phyloP scores from a whole-genome alignment of 306 rosid genomes.

The Ormosia emarginata region DNA sequence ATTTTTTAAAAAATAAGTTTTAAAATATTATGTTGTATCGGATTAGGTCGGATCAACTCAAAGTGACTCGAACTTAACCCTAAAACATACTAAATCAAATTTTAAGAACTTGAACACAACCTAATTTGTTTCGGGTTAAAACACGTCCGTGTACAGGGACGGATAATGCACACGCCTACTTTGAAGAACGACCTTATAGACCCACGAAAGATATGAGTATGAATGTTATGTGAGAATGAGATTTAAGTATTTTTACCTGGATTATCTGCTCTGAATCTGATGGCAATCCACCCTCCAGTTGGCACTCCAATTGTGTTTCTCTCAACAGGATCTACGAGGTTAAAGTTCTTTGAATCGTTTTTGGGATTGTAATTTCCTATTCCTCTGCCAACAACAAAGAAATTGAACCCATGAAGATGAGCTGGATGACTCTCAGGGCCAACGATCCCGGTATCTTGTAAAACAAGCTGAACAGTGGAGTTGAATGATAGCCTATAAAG shows the following conservation, averaged over 20 bases:
- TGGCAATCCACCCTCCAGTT: constrained; percentile 80
- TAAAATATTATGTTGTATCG: no score
- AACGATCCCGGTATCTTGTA: constrained; percentile 69
- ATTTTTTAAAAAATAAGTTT: no score
- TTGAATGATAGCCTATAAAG: constrained; percentile 53
- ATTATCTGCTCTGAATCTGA: constrained; percentile 76
- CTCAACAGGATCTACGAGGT: constrained; percentile 78
- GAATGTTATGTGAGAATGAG: neutral
- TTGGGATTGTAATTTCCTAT: constrained; percentile 60
- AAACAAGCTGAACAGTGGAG: constrained; percentile 56
- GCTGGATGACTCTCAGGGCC: constrained; percentile 74
- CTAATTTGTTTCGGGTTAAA: no score
- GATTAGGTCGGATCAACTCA: no score
- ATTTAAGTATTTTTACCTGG: constrained; percentile 53
- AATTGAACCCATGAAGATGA: constrained; percentile 81
- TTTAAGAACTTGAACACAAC: no score
- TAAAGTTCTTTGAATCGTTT: constrained; percentile 48
- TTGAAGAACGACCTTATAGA: neutral
- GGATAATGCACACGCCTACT: no score
- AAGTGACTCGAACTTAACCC: no score
- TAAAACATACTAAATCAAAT: no score
- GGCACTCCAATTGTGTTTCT: constrained; percentile 79
- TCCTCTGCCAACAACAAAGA: constrained; percentile 66
- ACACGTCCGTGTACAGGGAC: no score
- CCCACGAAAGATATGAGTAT: neutral